Conservation (phyloP, 2,329 filamentous ascomycete genomes). For the Cadophora gregata region DNA sequence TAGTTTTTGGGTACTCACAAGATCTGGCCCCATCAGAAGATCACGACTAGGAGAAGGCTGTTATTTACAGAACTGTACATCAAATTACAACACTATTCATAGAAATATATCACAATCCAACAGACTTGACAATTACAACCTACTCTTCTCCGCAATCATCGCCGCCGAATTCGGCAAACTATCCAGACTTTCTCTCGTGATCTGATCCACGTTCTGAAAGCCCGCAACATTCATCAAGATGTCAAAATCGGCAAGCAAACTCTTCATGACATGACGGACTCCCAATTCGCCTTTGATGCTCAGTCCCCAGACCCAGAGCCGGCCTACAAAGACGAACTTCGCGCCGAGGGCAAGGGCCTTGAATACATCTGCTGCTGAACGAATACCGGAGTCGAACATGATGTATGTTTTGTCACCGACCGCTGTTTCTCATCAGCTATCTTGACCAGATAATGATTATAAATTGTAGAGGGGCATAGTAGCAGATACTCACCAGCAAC, state of each 20-base stretch:
- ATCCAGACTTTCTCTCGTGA: constrained; percentile 51
- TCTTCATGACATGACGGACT: constrained; percentile 66
- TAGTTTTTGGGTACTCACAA: too few relatives aligned
- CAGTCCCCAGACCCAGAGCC: constrained; percentile 65
- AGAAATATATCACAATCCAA: too few relatives aligned
- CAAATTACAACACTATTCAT: too few relatives aligned
- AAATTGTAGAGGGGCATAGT: too few relatives aligned
- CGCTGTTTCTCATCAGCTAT: constrained; percentile 21
- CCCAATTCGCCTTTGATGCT: constrained; percentile 65
- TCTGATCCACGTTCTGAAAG: constrained; percentile 57
- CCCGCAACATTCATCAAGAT: constrained; percentile 66
- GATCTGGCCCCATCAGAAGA: too few relatives aligned
- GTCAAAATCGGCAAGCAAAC: constrained; percentile 66
- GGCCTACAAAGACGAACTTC: constrained; percentile 65
- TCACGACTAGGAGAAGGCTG: too few relatives aligned
- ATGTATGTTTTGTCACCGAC: constrained; percentile 32
- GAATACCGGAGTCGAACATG: constrained; percentile 61
- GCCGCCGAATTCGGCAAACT: constrained; percentile 50
- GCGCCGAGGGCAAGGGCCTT: constrained; percentile 67
- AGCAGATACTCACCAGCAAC: constrained; percentile 49
- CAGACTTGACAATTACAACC: constrained; percentile 20
- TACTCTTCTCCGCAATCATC: constrained; percentile 47
- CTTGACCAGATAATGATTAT: background rate
- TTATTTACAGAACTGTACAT: too few relatives aligned
- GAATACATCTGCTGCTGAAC: constrained; percentile 61